Evolutionary conservation across 768 basidiomycete genomes (phyloP).

Genomic region (Trametes cinnabarina): DNA sequence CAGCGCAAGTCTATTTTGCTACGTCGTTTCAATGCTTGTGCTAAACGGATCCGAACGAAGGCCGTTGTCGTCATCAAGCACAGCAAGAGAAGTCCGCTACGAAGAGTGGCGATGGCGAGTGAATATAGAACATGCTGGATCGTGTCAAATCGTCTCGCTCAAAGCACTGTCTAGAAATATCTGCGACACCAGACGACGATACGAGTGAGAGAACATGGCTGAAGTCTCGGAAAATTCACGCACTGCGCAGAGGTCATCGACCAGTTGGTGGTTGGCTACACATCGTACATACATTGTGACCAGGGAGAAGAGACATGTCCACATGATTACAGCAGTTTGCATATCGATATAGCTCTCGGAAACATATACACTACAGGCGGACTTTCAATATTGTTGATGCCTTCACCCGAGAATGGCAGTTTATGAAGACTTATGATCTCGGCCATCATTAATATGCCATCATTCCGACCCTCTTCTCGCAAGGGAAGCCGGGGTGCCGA

Average conservation of each 20-base stretch:
- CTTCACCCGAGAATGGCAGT: too few relatives aligned
- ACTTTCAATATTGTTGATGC: too few relatives aligned
- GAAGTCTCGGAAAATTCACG: constrained; percentile 1
- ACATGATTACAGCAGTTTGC: too few relatives aligned
- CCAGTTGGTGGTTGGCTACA: constrained; percentile 1
- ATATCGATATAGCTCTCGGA: too few relatives aligned
- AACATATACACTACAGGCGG: too few relatives aligned
- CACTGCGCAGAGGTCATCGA: constrained; percentile 4
- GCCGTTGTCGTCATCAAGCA: background rate
- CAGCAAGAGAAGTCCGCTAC: background rate
- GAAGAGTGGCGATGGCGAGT: background rate
- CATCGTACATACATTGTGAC: constrained; percentile 6
- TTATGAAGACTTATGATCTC: too few relatives aligned
- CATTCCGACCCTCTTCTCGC: too few relatives aligned
- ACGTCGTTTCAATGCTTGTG: background rate
- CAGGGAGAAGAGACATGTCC: background rate
- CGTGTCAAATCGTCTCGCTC: background rate
- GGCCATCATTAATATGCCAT: too few relatives aligned
- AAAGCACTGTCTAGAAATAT: background rate
- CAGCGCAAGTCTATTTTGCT: background rate
- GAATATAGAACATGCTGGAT: background rate
- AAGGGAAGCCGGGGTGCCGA: too few relatives aligned
- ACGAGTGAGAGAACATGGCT: background rate
- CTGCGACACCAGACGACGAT: background rate
- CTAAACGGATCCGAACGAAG: background rate